These are phyloP conservation scores for Aspergillus quadrilineatus DNA, from an alignment of 2,329 filamentous ascomycete species.

Conservation along the genomic window DNA sequence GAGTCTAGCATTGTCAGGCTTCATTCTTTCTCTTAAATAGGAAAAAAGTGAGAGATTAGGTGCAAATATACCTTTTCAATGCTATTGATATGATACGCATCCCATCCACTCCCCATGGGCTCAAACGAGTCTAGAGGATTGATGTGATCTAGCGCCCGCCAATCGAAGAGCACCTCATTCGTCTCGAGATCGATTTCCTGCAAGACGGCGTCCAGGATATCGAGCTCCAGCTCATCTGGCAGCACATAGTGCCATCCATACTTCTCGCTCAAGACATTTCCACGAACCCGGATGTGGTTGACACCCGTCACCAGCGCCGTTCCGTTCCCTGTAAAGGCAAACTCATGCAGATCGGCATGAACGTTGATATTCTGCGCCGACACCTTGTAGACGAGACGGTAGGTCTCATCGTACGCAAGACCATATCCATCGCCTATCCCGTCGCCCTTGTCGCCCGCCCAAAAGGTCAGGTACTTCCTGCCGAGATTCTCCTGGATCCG, in stretches of 20 bases:
- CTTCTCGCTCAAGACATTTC: conserved; percentile 19
- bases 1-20: conserved; percentile 1
- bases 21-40: too few species aligned
- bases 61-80: conserved; percentile 8
- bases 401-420: conserved; percentile 11
- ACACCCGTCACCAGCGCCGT: conserved; percentile 25
- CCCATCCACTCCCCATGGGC: conserved; percentile 7
- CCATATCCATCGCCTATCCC: conserved; percentile 12
- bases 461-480: conserved; percentile 12
- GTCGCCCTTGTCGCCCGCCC: conserved; percentile 12
- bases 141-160: conserved; percentile 26
- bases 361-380: conserved; percentile 9
- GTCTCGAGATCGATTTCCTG: conserved; percentile 29
- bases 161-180: conserved; percentile 26
- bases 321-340: conserved; percentile 20
- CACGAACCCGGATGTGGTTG: conserved; percentile 20
- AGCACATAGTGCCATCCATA: conserved; percentile 19
- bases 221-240: neutral
- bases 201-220: conserved; percentile 26
- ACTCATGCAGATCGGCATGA: conserved; percentile 23
- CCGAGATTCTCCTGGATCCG: conserved; percentile 12
- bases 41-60: neutral
- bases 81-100: conserved; percentile 14
- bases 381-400: conserved; percentile 9
- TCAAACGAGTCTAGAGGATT: conserved; percentile 17